Base-by-base conservation (phyloP, 2,329 filamentous ascomycete genomes). In the Neonectria ditissima region DNA sequence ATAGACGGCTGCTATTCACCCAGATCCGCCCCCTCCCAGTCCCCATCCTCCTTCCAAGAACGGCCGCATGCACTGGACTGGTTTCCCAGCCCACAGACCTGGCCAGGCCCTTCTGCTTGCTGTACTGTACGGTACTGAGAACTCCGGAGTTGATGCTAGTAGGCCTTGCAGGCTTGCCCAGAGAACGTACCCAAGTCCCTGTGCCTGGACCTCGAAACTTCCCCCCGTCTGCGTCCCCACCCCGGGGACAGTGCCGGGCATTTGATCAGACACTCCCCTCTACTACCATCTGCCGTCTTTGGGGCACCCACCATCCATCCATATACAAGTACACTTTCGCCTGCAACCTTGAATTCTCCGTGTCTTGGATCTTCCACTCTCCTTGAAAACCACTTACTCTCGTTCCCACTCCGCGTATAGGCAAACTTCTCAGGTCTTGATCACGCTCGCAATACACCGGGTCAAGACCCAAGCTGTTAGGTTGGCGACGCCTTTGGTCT, bases 201-300 rank as follows among this genome's bases (percentile, higher is more conserved):
- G 77, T 78, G 74, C 75, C 76, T 79, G 75, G 77, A 73, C 71
- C 75, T 76, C 73, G 76, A 76, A 76, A 73, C 76, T 73, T 70
- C 72, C 73, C 74, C 75, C 72, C 69, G 71, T 75, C 73, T 68
- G 66, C 53, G 77, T 77, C 77, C 77, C 80, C 78, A 80, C 79
- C 79, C 77, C 78, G 78, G 74, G 77, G 74, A 80, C 80, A 83
- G 78, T 84, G 80, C 83, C 82, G 82, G 80, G 76, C 72, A 78
- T 80, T 79, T 81, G 78, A 79, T 76, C 77, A 82, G 79, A 80
- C 79, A 80, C 79, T 76, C 79, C 82, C 80, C 81, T 82, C 81
- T 80, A 81, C 71, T 79, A 81, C 71, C 76, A 81, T 80, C 79
- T 81, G 78, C 80, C 80, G 80, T 81, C 70, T 70, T 72, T 72